phyloP scores from a whole-genome alignment of 108 stramenopile species.

The Skeletonema costatum region DNA sequence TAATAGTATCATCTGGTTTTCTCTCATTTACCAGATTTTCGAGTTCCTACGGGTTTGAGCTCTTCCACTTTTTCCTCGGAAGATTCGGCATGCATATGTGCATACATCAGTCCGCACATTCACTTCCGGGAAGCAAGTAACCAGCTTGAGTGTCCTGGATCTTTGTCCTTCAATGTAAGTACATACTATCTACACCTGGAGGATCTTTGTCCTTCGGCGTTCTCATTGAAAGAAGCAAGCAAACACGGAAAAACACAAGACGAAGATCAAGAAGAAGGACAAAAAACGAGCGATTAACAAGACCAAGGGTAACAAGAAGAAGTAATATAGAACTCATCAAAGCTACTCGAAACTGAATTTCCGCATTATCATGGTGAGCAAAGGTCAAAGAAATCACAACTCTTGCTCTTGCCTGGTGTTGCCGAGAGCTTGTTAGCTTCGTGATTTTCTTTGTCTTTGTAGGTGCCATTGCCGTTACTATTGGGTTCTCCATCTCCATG shows the following conservation, averaged over 20 bases:
- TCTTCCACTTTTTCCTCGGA: too few species aligned
- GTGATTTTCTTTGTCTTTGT: background rate
- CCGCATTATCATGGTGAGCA: background rate
- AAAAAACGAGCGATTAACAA: slow-evolving; percentile 89
- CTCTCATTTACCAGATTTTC: too few species aligned
- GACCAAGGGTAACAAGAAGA: slow-evolving; percentile 76
- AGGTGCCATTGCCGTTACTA: background rate
- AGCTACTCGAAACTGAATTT: background rate
- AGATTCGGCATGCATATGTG: too few species aligned
- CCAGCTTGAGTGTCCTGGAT: too few species aligned
- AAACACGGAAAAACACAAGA: slow-evolving; percentile 72
- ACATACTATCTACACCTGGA: slow-evolving; percentile 50
- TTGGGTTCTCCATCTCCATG: background rate
- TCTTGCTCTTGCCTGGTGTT: background rate
- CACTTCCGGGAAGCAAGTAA: too few species aligned
- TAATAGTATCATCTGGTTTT: too few species aligned
- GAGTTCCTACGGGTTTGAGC: too few species aligned
- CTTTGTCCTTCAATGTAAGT: too few species aligned
- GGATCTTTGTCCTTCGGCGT: slow-evolving; percentile 11
- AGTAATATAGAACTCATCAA: slow-evolving; percentile 23
- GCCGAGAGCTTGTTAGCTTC: background rate
- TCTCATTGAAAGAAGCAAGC: slow-evolving; percentile 63
- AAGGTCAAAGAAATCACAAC: background rate
- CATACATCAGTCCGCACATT: too few species aligned
- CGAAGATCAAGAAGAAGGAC: slow-evolving; percentile 92